A percentile compares a stretch with the other conserved stretches of the same genome.
These are phyloP conservation scores for Leccinum subtestaceum DNA, from an alignment of 768 basidiomycete species.

Conservation along the genomic window DNA sequence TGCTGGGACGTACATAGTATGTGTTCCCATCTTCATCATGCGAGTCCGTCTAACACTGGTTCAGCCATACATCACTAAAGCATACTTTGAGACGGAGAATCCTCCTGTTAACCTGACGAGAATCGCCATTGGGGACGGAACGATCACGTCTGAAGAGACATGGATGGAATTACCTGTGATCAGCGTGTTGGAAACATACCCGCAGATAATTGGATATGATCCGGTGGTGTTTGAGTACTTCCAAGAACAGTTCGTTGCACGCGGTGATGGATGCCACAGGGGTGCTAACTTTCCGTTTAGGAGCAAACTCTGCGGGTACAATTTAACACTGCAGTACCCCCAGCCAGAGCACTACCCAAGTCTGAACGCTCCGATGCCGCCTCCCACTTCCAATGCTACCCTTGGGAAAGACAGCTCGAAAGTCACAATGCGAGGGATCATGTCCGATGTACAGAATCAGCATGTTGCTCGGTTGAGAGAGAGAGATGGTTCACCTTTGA, in stretches of 20 bases:
- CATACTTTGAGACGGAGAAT: conserved; percentile 56
- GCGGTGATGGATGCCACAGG: neutral
- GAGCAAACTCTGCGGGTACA: conserved; percentile 59
- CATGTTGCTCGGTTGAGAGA: conserved; percentile 8
- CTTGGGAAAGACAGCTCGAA: neutral
- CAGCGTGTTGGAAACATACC: conserved; percentile 65
- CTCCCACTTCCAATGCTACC: rapidly evolving
- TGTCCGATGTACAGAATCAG: conserved; percentile 21
- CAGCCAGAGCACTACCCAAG: conserved; percentile 51
- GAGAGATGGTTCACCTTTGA: conserved; percentile 14
- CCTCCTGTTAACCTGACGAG: conserved; percentile 66
- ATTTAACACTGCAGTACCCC: conserved; percentile 68
- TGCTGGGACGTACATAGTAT: conserved; percentile 64
- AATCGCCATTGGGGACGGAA: conserved; percentile 68
- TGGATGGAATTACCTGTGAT: conserved; percentile 57
- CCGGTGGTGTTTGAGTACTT: conserved; percentile 65
- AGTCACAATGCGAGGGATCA: conserved; percentile 8
- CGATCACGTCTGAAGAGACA: conserved; percentile 46
- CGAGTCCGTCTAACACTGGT: neutral
- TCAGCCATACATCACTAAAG: conserved; percentile 75
- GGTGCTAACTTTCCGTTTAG: conserved; percentile 31
- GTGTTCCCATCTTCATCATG: conserved; percentile 33
- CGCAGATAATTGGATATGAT: conserved; percentile 73
- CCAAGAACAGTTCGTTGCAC: conserved; percentile 53
- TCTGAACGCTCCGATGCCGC: neutral